Conservation (phyloP, 108 stramenopile species). For the Conticribra guillardii region DNA sequence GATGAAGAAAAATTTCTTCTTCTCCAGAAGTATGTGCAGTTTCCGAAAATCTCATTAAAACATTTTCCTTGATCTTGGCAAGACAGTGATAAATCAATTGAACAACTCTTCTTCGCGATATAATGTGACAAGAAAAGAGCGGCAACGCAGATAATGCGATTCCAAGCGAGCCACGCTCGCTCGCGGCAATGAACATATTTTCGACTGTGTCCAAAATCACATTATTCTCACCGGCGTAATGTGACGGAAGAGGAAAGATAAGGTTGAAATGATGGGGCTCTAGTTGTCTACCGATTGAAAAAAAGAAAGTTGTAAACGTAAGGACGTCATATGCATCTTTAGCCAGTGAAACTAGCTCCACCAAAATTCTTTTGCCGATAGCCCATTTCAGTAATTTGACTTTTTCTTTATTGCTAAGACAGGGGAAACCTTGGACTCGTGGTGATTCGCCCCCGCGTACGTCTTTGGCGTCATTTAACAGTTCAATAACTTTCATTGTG, state of each 20-base stretch:
- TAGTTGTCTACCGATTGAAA: conserved; percentile 52
- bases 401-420: neutral
- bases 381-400: conserved; percentile 12
- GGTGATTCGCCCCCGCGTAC: no score
- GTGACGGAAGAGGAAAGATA: conserved; percentile 49
- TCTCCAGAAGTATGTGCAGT: conserved; percentile 24
- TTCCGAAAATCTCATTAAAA: conserved; percentile 4
- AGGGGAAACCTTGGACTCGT: no score
- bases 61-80: conserved; percentile 26
- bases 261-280: conserved; percentile 54
- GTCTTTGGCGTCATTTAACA: conserved; percentile 24
- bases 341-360: conserved; percentile 17
- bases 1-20: conserved; percentile 46
- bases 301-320: conserved; percentile 44
- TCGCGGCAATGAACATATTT: conserved; percentile 38
- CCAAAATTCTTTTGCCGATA: conserved; percentile 33
- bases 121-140: conserved; percentile 41
- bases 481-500: conserved; percentile 40
- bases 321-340: conserved; percentile 32
- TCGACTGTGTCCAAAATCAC: conserved; percentile 20
- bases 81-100: conserved; percentile 50
- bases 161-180: conserved; percentile 41
- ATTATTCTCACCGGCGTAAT: neutral
- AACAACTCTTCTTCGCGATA: conserved; percentile 32
- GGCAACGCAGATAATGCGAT: conserved; percentile 50